Base-by-base conservation (phyloP, 225 moss, liverwort and hornwort species). In the Neckera pumila region DNA sequence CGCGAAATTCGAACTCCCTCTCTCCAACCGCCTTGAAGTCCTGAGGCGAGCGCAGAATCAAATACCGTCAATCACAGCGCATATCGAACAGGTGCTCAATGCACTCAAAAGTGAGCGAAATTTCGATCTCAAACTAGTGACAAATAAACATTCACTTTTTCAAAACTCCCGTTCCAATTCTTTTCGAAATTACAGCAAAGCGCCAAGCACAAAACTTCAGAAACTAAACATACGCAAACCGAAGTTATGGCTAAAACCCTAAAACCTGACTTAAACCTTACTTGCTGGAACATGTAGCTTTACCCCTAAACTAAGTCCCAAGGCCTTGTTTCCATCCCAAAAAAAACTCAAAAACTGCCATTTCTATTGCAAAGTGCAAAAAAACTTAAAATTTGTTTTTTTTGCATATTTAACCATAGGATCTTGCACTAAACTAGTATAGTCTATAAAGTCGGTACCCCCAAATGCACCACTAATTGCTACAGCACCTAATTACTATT, bases 41-140 rank as follows among this genome's bases (percentile, higher is more conserved):
- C 76, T 96, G 95, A 86, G 94, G 93, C 54, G 92, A 99, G 83
- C 95, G 96, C 88, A 97, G 83, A 87, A 96, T 96, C 90, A 95
- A 93, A 89, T 95, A 95, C 94, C 53, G 96, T 95, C 93, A 97
- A 88, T 88, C 96, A 94, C 96, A 96, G 96, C 95, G 96, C 95
- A 96, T 95, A 79, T 85, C 91, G 86, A 62, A n/a, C 70, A 62
- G 61, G 10, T 12, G 45, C 62, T 45, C 80, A 14, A 38, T 58
- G 38, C 58, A 58, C 17, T 58, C 26, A 54, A 81, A 61, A 36
- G 12, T 16, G 67, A 76, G 38, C 84, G 47, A 79, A 47, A 82
- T 47, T 77, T 82, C 58, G 77, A 82, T 65, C 51, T 64, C n/a
- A 65, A 82, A 25, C 81, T 23, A 47, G 63, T 61, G 45, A 23